Percentiles rank a stretch among this genome's conserved stretches.
Evolutionary conservation across 148 eudicot genomes (phyloP).

Genomic region (Beta vulgaris): DNA sequence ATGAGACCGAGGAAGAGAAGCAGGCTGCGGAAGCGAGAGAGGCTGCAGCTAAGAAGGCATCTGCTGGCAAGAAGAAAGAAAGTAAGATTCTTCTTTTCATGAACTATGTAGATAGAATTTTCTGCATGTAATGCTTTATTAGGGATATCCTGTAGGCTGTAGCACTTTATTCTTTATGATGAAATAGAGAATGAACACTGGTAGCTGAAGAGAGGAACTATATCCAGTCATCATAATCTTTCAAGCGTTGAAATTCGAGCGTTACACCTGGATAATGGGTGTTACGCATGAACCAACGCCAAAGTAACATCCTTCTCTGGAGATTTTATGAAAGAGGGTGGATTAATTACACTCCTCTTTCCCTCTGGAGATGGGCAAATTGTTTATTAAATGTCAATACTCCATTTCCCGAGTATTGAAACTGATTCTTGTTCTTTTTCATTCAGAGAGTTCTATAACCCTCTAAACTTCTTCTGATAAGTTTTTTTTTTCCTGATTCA

Average conservation of each 20-base stretch:
- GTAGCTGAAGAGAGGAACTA: neutral
- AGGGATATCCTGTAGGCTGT: no score
- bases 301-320: slow-evolving; percentile 3
- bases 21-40: slow-evolving; percentile 89
- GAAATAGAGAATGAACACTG: neutral
- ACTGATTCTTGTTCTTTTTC: neutral
- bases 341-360: neutral
- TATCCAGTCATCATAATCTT: neutral
- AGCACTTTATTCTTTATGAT: neutral
- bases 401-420: neutral
- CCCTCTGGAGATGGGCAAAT: neutral
- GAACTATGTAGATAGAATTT: no score
- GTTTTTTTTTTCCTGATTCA: neutral
- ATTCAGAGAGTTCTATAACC: neutral
- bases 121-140: neutral
- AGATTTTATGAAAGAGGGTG: neutral
- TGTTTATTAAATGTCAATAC: neutral
- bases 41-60: slow-evolving; percentile 63
- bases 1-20: slow-evolving; percentile 98
- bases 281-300: slow-evolving; percentile 16
- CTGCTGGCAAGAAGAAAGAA: slow-evolving; percentile 82
- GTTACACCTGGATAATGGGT: slow-evolving; percentile 17
- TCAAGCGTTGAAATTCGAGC: slow-evolving; percentile 14
- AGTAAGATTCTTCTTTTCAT: slow-evolving; percentile 40
- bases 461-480: neutral